These are phyloP conservation scores for Botrytis sinoallii DNA, from an alignment of 2,329 filamentous ascomycete species.

Conservation along the genomic window DNA sequence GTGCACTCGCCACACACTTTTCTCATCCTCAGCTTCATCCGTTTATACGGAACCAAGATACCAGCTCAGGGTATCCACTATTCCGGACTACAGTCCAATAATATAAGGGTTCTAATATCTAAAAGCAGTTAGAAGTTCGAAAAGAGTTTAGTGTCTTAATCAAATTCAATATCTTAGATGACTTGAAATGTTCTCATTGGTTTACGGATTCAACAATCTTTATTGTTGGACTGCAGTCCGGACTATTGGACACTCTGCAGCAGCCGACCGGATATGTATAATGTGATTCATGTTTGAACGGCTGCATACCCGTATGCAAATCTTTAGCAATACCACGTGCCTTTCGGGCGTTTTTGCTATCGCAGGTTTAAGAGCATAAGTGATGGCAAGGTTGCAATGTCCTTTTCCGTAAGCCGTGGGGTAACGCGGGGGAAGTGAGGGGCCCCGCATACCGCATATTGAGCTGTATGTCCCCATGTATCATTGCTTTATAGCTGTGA, in stretches of 20 bases:
- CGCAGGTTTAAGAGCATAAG: too few relatives aligned
- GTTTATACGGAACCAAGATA: neutral
- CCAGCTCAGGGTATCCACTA: neutral
- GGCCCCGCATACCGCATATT: constrained; percentile 10
- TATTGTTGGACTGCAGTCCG: too few relatives aligned
- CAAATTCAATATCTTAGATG: too few relatives aligned
- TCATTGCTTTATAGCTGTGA: neutral
- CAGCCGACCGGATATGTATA: neutral
- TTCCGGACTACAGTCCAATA: too few relatives aligned
- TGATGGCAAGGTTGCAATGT: neutral
- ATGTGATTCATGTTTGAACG: neutral
- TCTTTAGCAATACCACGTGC: too few relatives aligned
- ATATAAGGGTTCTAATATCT: too few relatives aligned
- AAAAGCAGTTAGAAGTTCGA: too few relatives aligned
- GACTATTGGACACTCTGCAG: neutral
- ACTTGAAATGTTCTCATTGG: too few relatives aligned
- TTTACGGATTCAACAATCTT: too few relatives aligned
- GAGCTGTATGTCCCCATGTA: neutral
- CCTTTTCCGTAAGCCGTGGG: constrained; percentile 17
- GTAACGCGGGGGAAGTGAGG: constrained; percentile 6
- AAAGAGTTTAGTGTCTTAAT: too few relatives aligned
- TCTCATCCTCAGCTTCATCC: neutral
- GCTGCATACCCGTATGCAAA: neutral
- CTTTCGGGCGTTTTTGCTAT: neutral
- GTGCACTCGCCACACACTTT: neutral